Percentiles rank a stretch among this genome's conserved stretches.
phyloP scores from a whole-genome alignment of 1,284 basidiomycete species.

The Xanthoconium separans region DNA sequence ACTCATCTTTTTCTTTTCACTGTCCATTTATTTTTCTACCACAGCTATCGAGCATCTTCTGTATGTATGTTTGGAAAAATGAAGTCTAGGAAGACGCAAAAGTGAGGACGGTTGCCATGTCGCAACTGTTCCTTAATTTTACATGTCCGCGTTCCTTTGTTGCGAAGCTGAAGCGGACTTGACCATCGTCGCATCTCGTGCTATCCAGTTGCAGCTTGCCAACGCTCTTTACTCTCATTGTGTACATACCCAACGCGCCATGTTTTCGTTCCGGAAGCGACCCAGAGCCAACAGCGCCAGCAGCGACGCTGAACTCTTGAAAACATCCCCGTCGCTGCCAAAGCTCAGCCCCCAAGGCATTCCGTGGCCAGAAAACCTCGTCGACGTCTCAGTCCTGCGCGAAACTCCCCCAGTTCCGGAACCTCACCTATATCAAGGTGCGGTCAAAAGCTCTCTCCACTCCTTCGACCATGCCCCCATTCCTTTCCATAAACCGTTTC shows the following conservation, averaged over 20 bases:
- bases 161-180: constrained; percentile 20
- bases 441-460: constrained; percentile 61
- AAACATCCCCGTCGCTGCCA: constrained; percentile 71
- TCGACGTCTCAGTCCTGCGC: constrained; percentile 64
- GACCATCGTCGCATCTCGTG: constrained; percentile 16
- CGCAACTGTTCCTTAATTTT: constrained; percentile 26
- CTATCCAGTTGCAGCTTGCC: constrained; percentile 12
- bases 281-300: constrained; percentile 38
- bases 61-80: constrained; percentile 36
- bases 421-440: constrained; percentile 50
- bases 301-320: constrained; percentile 38
- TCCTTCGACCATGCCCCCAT: constrained; percentile 50
- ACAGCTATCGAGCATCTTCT: constrained; percentile 32
- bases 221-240: constrained; percentile 25
- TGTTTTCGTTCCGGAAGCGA: constrained; percentile 75
- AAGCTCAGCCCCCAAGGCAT: constrained; percentile 69
- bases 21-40: constrained; percentile 14
- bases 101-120: constrained; percentile 29
- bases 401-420: constrained; percentile 39
- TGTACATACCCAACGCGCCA: constrained; percentile 34
- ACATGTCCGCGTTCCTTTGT: constrained; percentile 10
- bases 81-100: constrained; percentile 14
- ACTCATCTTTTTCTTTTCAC: constrained; percentile 7
- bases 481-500: constrained; percentile 79
- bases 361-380: constrained; percentile 77